Conservation (phyloP, 2,329 filamentous ascomycete genomes). For the Xylaria sp. region DNA sequence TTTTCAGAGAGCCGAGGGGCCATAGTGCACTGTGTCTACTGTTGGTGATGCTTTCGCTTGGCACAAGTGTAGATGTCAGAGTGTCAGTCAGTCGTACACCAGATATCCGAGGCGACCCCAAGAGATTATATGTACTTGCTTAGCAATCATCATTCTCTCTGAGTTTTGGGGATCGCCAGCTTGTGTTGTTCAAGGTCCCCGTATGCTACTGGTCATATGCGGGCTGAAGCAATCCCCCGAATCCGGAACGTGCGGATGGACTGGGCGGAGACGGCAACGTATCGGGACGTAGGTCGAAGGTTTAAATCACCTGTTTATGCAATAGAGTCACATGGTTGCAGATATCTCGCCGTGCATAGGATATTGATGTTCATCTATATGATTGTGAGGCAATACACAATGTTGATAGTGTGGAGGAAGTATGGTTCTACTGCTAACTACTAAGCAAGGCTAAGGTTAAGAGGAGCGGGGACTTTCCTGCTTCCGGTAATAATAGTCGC, state of each 20-base stretch:
- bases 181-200: background rate
- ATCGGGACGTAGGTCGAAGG: background rate
- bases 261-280: no score
- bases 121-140: background rate
- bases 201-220: background rate
- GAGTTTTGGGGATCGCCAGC: background rate
- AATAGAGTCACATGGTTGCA: background rate
- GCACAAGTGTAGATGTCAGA: background rate
- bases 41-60: background rate
- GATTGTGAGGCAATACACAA: background rate
- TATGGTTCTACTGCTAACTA: no score
- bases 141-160: background rate
- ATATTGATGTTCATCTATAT: background rate
- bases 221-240: background rate
- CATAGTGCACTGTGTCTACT: background rate
- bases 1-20: conserved; percentile 28
- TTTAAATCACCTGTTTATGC: background rate
- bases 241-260: background rate
- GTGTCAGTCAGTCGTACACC: background rate
- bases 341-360: no score
- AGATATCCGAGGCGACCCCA: background rate
- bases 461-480: background rate
- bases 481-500: background rate
- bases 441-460: background rate
- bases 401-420: background rate